A percentile compares a stretch with the other conserved stretches of the same genome.
These are phyloP conservation scores for Alternaria rosae DNA, from an alignment of 2,329 filamentous ascomycete species.

Conservation along the genomic window DNA sequence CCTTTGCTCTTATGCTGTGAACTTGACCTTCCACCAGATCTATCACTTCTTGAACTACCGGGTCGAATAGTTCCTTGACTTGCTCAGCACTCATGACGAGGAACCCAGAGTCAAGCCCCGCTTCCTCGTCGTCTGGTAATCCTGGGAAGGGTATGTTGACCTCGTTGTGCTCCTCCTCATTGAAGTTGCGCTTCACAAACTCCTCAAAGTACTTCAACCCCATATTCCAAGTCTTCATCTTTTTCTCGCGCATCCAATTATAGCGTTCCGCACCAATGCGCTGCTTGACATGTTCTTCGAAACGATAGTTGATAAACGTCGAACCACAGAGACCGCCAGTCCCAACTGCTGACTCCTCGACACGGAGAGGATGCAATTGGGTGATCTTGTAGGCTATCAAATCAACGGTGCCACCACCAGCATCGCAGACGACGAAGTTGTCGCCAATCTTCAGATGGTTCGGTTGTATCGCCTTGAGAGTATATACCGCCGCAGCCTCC, in stretches of 20 bases:
- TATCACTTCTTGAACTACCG: constrained; percentile 68
- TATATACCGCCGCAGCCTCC: constrained; percentile 81
- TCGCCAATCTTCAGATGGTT: constrained; percentile 74
- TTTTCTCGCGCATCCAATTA: constrained; percentile 78
- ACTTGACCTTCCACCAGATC: constrained; percentile 55
- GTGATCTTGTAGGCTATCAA: constrained; percentile 80
- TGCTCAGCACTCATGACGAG: constrained; percentile 73
- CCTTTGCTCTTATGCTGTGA: constrained; percentile 48
- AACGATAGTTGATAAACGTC: constrained; percentile 80
- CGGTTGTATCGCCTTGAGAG: constrained; percentile 78
- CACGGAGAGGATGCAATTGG: constrained; percentile 72
- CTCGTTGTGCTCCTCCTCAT: constrained; percentile 78
- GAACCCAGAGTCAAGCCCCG: constrained; percentile 77
- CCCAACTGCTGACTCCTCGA: constrained; percentile 81
- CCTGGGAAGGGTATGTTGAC: constrained; percentile 82
- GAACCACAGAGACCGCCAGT: constrained; percentile 80
- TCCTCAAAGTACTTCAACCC: constrained; percentile 82
- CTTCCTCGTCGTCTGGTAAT: constrained; percentile 76
- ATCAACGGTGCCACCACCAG: constrained; percentile 41
- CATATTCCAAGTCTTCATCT: constrained; percentile 77
- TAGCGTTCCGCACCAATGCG: constrained; percentile 73
- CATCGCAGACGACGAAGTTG: constrained; percentile 66
- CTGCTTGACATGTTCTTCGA: constrained; percentile 76
- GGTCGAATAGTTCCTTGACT: constrained; percentile 77
- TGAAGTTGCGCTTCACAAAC: constrained; percentile 84